Conservation (phyloP, 768 basidiomycete species). For the Melanogaster broomeanus region DNA sequence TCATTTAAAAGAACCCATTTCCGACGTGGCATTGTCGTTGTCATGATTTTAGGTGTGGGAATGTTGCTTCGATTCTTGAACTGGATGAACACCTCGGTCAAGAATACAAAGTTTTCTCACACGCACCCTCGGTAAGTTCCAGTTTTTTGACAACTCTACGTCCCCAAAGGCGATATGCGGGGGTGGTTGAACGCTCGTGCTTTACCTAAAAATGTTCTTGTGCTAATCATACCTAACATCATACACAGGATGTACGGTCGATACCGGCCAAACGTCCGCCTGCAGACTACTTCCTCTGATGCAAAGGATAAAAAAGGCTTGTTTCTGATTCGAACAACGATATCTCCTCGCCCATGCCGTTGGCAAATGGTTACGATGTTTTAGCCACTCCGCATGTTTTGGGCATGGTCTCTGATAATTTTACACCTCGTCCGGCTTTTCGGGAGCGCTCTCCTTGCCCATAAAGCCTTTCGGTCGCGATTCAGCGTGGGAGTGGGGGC, state of each 20-base stretch:
- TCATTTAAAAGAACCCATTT: slow-evolving; percentile 22
- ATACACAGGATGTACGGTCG: slow-evolving; percentile 69
- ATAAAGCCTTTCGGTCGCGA: slow-evolving; percentile 9
- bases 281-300: slow-evolving; percentile 81
- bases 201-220: slow-evolving; percentile 3
- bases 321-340: slow-evolving; percentile 16
- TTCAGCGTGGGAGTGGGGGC: slow-evolving; percentile 19
- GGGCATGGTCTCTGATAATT: slow-evolving; percentile 25
- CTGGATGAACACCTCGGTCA: slow-evolving; percentile 91
- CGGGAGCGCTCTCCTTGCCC: slow-evolving; percentile 21
- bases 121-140: slow-evolving; percentile 77
- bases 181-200: slow-evolving; percentile 9
- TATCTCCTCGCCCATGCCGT: slow-evolving; percentile 10
- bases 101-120: slow-evolving; percentile 94
- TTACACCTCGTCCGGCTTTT: slow-evolving; percentile 17
- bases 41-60: slow-evolving; percentile 72
- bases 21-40: slow-evolving; percentile 16
- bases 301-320: slow-evolving; percentile 7
- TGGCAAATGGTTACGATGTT: slow-evolving; percentile 15
- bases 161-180: slow-evolving; percentile 30
- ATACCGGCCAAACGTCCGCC: slow-evolving; percentile 84
- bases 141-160: slow-evolving; percentile 6
- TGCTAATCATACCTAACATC: background rate
- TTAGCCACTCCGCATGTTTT: slow-evolving; percentile 25
- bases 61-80: slow-evolving; percentile 92